Evolutionary conservation across 345 rosid genomes (phyloP), one percentile per base, ranked within the genome.

Genomic region (Citrus australasica): DNA sequence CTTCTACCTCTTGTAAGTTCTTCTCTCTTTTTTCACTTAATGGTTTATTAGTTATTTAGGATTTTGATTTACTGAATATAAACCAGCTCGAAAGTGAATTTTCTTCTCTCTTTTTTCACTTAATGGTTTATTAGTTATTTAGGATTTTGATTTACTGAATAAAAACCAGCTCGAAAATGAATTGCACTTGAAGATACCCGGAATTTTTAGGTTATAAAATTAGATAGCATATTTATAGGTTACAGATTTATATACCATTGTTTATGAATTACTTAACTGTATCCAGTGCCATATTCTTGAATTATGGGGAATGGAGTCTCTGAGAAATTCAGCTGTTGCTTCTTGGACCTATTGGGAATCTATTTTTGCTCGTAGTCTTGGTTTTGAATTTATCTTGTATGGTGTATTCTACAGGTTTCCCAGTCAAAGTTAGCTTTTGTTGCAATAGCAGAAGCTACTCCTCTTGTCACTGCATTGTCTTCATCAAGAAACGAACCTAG

Each of bases 361-460:
- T 67, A 17, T 27, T 27, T 22, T 22, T 30, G 5, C 7, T n/a
- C 7, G 7, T 73, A 19, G 22, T 25, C 71, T 66, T 55, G 42
- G 6, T n/a, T 35, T n/a, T 72, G 66, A 76, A 61, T 69, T 60
- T 58, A 38, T 22, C 40, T 64, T 32, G 59, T 70, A 55, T 74
- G 28, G 75, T 73, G 69, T 78, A 33, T 67, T 76, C 30, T 71
- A 51, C 74, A 93, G 95, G 86, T 95, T 79, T 80, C 87, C 72
- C 80, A 80, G 89, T 86, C 97, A 55, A 87, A 92, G 78, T 83
- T 87, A 74, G 89, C 92, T 80, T 88, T 93, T 88, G 80, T 89
- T 70, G 98, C 98, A 73, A 84, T 85, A 61, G 98, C 97, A 33
- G 91, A 88, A 88, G 96, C 94, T 85, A 83, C 92, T 63, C 93